Base-by-base conservation (phyloP, 345 rosid species). In the Iberis pinnata region DNA sequence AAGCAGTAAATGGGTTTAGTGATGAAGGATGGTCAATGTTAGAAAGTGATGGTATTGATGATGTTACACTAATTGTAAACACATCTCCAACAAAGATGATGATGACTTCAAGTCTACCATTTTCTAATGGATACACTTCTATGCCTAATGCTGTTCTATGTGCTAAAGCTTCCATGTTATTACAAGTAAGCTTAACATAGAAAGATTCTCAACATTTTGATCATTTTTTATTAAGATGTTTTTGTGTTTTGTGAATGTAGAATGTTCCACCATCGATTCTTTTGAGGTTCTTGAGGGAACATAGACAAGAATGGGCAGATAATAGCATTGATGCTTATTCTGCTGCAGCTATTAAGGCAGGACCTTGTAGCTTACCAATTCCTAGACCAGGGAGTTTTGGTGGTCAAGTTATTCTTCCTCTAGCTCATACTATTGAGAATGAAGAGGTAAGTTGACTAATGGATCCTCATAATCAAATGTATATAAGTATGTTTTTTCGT, bases 291-390 rank as follows among this genome's bases (percentile, higher is more conserved):
- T 73, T 92, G 72, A 76, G 97, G 19, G 98, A 92, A 65, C 98
- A 92, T 57, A 78, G 97, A 52, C 89, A 95, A 43, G 98, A 92
- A 73, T 92, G 98, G 98, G 98, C 98, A 12, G 98, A 88, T 42
- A 85, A 78, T 65, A 79, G 80, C 54, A 85, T 88, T 6, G 98
- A 92, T 65, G 89, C 95, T 11, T 92, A 92, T 70, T 78, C 96
- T 12, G 89, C 92, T 31, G 88, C 95, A 38, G 83, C 98, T n/a
- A 78, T 92, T 24, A 88, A 83, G 72, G 78, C 82, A 32, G 89
- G 95, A 32, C 93, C 98, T 7, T 83, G 86, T 68, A 69, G 74
- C 75, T 66, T 92, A 64, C 84, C 95, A 2, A 80, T 86, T n/a
- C 51, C 84, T 59, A 74, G 86, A 38, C 73, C 80, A 61, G 96